These are phyloP conservation scores for Blastocladiella britannica DNA, from an alignment of 192 early-diverging fungal genomes.

Conservation along the genomic window DNA sequence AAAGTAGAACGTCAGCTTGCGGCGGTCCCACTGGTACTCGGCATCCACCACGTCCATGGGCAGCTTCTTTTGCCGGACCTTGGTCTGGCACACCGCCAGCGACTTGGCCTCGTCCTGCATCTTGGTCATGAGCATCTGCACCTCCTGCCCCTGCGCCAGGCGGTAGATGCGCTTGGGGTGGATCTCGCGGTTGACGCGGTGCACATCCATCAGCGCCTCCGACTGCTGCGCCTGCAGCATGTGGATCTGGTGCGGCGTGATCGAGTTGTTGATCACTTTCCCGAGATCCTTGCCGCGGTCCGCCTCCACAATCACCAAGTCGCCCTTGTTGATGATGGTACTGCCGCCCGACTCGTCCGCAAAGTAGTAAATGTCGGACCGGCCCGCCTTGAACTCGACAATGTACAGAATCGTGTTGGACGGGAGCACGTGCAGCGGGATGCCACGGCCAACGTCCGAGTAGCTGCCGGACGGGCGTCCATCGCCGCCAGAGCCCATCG, in stretches of 20 bases:
- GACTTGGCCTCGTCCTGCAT: conserved; percentile 78
- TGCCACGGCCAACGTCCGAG: conserved; percentile 18
- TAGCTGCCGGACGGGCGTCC: not conserved
- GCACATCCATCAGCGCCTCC: conserved; percentile 3
- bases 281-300: conserved; percentile 79
- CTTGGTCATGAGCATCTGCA: conserved; percentile 59
- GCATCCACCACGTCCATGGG: conserved; percentile 93
- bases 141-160: conserved; percentile 54
- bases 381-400: conserved; percentile 73
- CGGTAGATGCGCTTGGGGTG: conserved; percentile 81
- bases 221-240: conserved; percentile 17
- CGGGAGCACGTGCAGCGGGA: conserved; percentile 21
- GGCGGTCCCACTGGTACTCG: conserved; percentile 95
- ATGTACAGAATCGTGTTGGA: conserved; percentile 43
- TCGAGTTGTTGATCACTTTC: conserved; percentile 57
- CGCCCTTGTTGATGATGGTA: conserved; percentile 33
- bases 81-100: conserved; percentile 62
- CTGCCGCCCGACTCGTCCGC: conserved; percentile 22
- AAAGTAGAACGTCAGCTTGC: conserved; percentile 94
- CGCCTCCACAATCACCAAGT: conserved; percentile 69
- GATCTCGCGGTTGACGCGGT: conserved; percentile 40
- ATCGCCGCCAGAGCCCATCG: too few relatives aligned
- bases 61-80: conserved; percentile 71
- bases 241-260: conserved; percentile 29
- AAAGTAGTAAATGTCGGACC: conserved; percentile 63